phyloP scores from a whole-genome alignment of 805 yeast genomes.

The Kazachstania bromeliacearum region DNA sequence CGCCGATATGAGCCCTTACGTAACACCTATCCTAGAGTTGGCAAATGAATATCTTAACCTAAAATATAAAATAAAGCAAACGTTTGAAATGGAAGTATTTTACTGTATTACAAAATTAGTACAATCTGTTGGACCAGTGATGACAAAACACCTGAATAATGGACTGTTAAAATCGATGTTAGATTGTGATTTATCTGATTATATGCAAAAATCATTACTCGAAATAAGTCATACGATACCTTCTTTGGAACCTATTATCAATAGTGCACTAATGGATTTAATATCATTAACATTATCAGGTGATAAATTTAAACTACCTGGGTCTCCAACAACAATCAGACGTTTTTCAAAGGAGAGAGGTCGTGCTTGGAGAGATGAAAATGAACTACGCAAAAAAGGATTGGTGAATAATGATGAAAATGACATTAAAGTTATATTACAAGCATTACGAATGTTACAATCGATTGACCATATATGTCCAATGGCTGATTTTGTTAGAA shows the following conservation, averaged over 20 bases:
- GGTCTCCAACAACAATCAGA: constrained; percentile 61
- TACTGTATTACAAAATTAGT: constrained; percentile 79
- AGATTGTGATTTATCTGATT: constrained; percentile 67
- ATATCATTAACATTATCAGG: constrained; percentile 72
- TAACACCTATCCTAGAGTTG: constrained; percentile 72
- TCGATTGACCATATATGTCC: constrained; percentile 65
- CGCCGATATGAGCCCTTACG: constrained; percentile 72
- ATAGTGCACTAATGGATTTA: constrained; percentile 56
- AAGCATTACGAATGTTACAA: constrained; percentile 66
- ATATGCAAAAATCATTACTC: constrained; percentile 64
- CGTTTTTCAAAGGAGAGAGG: constrained; percentile 57
- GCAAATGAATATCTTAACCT: constrained; percentile 62
- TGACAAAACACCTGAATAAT: constrained; percentile 71
- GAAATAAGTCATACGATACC: constrained; percentile 63
- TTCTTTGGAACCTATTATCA: constrained; percentile 59
- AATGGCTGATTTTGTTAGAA: constrained; percentile 75
- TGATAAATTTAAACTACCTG: constrained; percentile 68
- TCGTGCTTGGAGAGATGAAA: constrained; percentile 59
- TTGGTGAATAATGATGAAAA: constrained; percentile 32
- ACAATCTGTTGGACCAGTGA: constrained; percentile 76
- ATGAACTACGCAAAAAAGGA: constrained; percentile 59
- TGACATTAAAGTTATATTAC: constrained; percentile 48
- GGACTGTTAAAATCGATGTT: constrained; percentile 70
- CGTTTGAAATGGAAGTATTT: constrained; percentile 74
- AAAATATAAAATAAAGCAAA: constrained; percentile 45